A percentile compares a stretch with the other conserved stretches of the same genome.
Conservation (phyloP, 768 basidiomycete species). For the Strobilomyces echinocephalus region DNA sequence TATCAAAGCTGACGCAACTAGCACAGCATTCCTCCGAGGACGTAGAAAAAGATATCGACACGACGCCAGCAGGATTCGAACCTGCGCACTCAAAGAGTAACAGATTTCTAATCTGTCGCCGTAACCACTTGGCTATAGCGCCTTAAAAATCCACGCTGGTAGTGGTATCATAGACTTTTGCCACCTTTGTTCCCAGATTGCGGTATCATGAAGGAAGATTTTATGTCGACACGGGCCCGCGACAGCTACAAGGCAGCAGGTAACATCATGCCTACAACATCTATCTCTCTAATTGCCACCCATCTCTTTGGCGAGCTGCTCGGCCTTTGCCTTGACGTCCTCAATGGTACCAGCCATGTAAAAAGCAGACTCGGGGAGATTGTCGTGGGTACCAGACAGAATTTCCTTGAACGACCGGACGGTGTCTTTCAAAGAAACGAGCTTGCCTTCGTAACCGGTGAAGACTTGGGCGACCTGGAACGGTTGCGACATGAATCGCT, state of each 20-base stretch:
- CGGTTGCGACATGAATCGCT: slow-evolving; percentile 99
- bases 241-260: slow-evolving; percentile 1
- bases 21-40: slow-evolving; percentile 14
- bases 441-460: slow-evolving; percentile 98
- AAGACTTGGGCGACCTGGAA: slow-evolving; percentile 99
- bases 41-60: background rate
- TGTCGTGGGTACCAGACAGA: slow-evolving; percentile 82
- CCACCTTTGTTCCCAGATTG: background rate
- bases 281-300: slow-evolving; percentile 36
- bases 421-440: slow-evolving; percentile 95
- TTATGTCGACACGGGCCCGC: slow-evolving; percentile 3
- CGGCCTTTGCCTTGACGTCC: slow-evolving; percentile 96
- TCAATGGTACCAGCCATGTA: slow-evolving; percentile 98
- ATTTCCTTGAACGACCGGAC: slow-evolving; percentile 98
- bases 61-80: slow-evolving; percentile 67
- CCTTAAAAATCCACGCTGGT: slow-evolving; percentile 20
- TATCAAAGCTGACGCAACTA: background rate
- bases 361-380: slow-evolving; percentile 93
- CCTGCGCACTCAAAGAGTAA: slow-evolving; percentile 68
- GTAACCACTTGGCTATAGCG: slow-evolving; percentile 80
- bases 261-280: slow-evolving; percentile 16
- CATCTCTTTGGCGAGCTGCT: slow-evolving; percentile 95
- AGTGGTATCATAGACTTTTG: too few relatives aligned
- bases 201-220: slow-evolving; percentile 9
- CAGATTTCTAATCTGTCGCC: slow-evolving; percentile 76